A percentile compares a stretch with the other conserved stretches of the same genome.
These are phyloP conservation scores for Pelargonium australe DNA, from an alignment of 441 rosid genomes.

Conservation along the genomic window DNA sequence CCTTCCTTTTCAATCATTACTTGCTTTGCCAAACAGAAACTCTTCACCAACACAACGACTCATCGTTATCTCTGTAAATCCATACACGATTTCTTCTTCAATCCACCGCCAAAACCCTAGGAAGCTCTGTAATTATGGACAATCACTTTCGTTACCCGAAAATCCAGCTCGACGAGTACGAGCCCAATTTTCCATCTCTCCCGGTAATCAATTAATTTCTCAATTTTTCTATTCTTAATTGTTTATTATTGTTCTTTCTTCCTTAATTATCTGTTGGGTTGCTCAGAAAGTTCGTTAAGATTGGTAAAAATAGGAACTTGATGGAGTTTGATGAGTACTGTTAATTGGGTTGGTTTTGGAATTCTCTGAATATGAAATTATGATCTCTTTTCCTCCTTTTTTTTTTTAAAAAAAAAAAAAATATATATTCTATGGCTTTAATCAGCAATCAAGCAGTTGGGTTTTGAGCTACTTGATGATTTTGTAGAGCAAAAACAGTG, in stretches of 20 bases:
- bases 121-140: constrained; percentile 16
- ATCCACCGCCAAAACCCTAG: background rate
- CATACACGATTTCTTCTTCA: constrained; percentile 5
- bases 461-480: background rate
- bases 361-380: background rate
- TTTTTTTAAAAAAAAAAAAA: background rate
- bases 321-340: background rate
- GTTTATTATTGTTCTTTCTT: too few relatives aligned
- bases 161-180: constrained; percentile 19
- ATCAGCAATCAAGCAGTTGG: background rate
- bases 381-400: background rate
- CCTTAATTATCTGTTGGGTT: background rate
- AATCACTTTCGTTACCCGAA: constrained; percentile 18
- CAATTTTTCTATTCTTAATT: background rate
- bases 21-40: background rate
- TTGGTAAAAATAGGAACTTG: background rate
- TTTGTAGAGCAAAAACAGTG: background rate
- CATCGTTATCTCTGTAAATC: constrained; percentile 5
- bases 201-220: constrained; percentile 11
- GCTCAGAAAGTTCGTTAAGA: background rate
- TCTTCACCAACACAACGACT: background rate
- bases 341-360: background rate
- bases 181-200: constrained; percentile 8
- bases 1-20: background rate
- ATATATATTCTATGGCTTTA: background rate